Percentiles rank a stretch among this genome's conserved stretches.
These are phyloP conservation scores for Colletotrichum chrysophilum DNA, from an alignment of 2,329 filamentous ascomycete genomes.

Conservation along the genomic window DNA sequence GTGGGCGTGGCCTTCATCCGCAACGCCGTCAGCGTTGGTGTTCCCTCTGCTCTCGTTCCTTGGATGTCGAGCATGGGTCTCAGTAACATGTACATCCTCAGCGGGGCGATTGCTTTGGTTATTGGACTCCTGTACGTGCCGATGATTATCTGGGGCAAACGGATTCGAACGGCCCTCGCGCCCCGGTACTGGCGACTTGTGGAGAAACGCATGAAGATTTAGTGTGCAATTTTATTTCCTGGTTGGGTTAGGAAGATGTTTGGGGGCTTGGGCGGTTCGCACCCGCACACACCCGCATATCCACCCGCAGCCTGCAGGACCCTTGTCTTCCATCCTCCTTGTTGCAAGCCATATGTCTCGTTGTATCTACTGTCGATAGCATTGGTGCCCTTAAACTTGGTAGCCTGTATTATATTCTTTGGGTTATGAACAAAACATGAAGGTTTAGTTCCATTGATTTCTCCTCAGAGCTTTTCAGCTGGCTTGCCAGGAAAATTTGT, in stretches of 20 bases:
- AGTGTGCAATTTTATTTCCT: background rate
- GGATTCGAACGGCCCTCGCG: slow-evolving; percentile 23
- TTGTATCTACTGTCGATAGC: background rate
- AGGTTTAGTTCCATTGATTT: background rate
- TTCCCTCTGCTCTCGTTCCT: slow-evolving; percentile 32
- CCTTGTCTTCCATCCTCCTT: background rate
- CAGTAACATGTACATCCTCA: slow-evolving; percentile 31
- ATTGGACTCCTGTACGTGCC: slow-evolving; percentile 30
- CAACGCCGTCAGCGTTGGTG: slow-evolving; percentile 31
- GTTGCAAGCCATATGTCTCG: background rate
- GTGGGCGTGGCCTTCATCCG: slow-evolving; percentile 36
- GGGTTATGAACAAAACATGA: background rate
- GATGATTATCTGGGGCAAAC: slow-evolving; percentile 36
- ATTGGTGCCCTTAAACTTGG: background rate
- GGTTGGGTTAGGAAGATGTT: background rate
- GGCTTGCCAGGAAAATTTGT: slow-evolving; percentile 24
- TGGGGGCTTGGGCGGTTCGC: background rate
- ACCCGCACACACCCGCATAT: background rate
- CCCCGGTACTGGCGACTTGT: slow-evolving; percentile 12
- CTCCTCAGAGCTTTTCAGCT: slow-evolving; percentile 11
- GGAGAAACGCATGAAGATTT: slow-evolving; percentile 1
- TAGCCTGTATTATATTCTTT: background rate
- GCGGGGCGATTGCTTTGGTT: slow-evolving; percentile 26
- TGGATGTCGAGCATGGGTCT: slow-evolving; percentile 37
- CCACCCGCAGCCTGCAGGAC: background rate